Percentiles rank a stretch among this genome's conserved stretches.
Evolutionary conservation across 1,284 basidiomycete species (phyloP).

Genomic region (Phenoliferia sp.): DNA sequence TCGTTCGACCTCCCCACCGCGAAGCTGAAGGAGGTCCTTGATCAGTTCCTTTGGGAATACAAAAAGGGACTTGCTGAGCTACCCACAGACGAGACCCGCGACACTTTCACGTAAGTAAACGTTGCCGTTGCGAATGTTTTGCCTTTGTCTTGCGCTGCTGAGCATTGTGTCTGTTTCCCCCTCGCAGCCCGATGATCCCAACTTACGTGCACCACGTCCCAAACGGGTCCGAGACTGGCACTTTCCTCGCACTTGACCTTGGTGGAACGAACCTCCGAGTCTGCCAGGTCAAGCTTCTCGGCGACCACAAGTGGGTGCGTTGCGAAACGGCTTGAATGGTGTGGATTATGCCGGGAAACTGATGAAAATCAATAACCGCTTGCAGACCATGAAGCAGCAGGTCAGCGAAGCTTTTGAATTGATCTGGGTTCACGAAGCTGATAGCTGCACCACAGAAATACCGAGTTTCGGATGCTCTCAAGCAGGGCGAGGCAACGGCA

Average conservation of each 20-base stretch:
- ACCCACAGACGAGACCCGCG: conserved; percentile 28
- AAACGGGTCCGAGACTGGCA: conserved; percentile 82
- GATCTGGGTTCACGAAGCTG: too few relatives aligned
- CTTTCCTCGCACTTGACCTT: conserved; percentile 87
- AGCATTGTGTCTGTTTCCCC: neutral
- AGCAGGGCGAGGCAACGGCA: conserved; percentile 75
- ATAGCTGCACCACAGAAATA: too few relatives aligned
- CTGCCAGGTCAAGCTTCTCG: conserved; percentile 70
- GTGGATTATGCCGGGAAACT: too few relatives aligned
- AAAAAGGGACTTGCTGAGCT: conserved; percentile 50
- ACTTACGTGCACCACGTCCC: conserved; percentile 87
- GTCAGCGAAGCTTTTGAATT: too few relatives aligned
- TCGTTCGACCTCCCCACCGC: conserved; percentile 65
- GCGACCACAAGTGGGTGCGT: conserved; percentile 68
- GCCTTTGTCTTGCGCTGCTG: too few relatives aligned
- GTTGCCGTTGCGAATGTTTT: neutral
- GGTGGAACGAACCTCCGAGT: conserved; percentile 90
- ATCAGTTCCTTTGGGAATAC: conserved; percentile 73
- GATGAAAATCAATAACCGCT: too few relatives aligned
- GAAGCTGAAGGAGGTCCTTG: conserved; percentile 63
- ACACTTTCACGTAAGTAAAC: conserved; percentile 35
- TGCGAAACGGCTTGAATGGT: too few relatives aligned
- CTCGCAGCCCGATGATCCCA: conserved; percentile 46
- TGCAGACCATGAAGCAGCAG: conserved; percentile 66
- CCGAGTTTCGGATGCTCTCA: conserved; percentile 81